Conservation (phyloP, 1,284 basidiomycete species). For the Fomes fomentarius region DNA sequence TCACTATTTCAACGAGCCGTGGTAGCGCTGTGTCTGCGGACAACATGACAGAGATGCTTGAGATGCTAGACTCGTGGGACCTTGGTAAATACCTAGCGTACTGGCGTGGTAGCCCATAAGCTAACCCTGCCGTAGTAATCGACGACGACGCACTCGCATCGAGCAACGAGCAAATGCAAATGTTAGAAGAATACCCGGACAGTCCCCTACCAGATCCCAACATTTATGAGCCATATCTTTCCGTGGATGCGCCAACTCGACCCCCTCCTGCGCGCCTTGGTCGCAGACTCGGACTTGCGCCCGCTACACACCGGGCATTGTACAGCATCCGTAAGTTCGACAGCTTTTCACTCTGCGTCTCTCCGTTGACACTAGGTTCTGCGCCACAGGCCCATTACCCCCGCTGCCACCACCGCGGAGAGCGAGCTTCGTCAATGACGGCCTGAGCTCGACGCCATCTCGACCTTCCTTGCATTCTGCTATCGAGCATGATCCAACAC, state of each 20-base stretch:
- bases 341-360: too few relatives aligned
- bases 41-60: not conserved
- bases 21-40: not conserved
- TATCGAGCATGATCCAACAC: too few relatives aligned
- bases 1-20: not conserved
- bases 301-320: not conserved
- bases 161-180: not conserved
- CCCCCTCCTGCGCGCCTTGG: not conserved
- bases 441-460: too few relatives aligned
- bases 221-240: not conserved
- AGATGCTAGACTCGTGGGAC: not conserved
- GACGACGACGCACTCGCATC: too few relatives aligned
- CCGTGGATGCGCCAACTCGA: not conserved
- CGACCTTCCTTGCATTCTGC: too few relatives aligned
- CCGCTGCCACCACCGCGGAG: not conserved
- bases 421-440: too few relatives aligned
- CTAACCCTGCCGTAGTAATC: too few relatives aligned
- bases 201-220: not conserved
- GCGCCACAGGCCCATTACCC: not conserved
- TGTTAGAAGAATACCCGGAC: not conserved
- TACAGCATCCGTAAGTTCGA: not conserved
- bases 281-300: not conserved
- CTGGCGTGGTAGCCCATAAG: too few relatives aligned
- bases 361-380: too few relatives aligned
- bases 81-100: not conserved